A percentile compares a stretch with the other conserved stretches of the same genome.
Conservation (phyloP, 2,329 filamentous ascomycete species). For the Penicillium sp. region DNA sequence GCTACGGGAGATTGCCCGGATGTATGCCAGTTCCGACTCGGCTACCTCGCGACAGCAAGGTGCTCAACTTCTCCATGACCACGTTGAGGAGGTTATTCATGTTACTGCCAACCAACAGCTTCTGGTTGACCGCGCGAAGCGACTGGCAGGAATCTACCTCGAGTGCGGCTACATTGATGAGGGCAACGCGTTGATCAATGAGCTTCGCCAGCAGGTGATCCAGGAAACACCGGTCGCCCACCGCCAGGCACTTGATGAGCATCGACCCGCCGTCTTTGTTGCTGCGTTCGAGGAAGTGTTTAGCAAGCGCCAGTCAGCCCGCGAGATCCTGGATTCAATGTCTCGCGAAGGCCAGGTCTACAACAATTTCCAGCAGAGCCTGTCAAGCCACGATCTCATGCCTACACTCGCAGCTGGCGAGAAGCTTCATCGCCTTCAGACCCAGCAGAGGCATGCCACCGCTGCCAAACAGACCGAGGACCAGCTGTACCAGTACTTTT, state of each 20-base stretch:
- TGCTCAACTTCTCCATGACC: constrained; percentile 45
- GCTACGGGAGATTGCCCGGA: constrained; percentile 49
- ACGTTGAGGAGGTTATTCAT: constrained; percentile 49
- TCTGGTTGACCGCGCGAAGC: constrained; percentile 52
- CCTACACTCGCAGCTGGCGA: constrained; percentile 39
- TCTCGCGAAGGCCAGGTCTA: constrained; percentile 50
- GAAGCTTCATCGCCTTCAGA: constrained; percentile 35
- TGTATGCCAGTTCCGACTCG: constrained; percentile 47
- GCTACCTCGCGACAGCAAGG: constrained; percentile 47
- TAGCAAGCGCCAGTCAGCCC: constrained; percentile 40
- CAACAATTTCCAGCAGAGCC: constrained; percentile 42
- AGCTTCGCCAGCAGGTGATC: constrained; percentile 57
- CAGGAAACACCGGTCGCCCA: constrained; percentile 45
- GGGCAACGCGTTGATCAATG: constrained; percentile 50
- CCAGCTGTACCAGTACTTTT: constrained; percentile 45
- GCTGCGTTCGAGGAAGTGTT: constrained; percentile 52
- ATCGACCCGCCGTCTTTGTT: constrained; percentile 51
- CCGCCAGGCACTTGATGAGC: constrained; percentile 35
- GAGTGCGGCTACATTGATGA: constrained; percentile 48
- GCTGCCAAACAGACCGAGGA: constrained; percentile 37
- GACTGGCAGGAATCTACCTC: constrained; percentile 53
- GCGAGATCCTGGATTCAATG: constrained; percentile 50
- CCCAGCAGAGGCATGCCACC: constrained; percentile 35
- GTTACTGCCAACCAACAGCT: constrained; percentile 49
- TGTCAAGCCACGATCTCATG: constrained; percentile 40